phyloP scores from a whole-genome alignment of 345 rosid species.

The Moringa oleifera region DNA sequence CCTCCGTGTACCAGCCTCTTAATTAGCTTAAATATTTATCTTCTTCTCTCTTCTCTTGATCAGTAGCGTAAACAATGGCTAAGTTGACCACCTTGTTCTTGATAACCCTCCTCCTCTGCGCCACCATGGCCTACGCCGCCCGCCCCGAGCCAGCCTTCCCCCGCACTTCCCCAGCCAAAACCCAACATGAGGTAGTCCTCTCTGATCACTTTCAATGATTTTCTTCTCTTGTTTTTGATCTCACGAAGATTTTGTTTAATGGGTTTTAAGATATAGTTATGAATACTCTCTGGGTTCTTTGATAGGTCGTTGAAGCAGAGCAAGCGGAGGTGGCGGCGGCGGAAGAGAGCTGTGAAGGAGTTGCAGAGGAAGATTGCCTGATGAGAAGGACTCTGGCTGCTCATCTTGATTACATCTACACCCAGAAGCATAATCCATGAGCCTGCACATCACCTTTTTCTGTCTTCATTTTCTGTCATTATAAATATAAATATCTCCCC shows the following conservation, averaged over 20 bases:
- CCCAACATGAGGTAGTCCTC: slow-evolving; percentile 27
- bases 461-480: too few species aligned
- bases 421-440: slow-evolving; percentile 41
- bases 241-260: background rate
- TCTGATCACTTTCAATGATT: background rate
- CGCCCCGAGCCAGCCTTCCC: slow-evolving; percentile 35
- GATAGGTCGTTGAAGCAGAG: slow-evolving; percentile 2
- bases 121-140: slow-evolving; percentile 36
- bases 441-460: too few species aligned
- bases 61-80: slow-evolving; percentile 27
- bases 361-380: slow-evolving; percentile 49
- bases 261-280: background rate
- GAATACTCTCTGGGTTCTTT: background rate
- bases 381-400: slow-evolving; percentile 47
- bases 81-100: slow-evolving; percentile 31
- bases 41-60: slow-evolving; percentile 9
- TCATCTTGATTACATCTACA: slow-evolving; percentile 54
- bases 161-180: slow-evolving; percentile 18
- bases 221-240: background rate
- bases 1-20: background rate
- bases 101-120: slow-evolving; percentile 42
- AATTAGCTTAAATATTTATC: background rate
- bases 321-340: slow-evolving; percentile 13
- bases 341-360: slow-evolving; percentile 41
- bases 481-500: too few species aligned